Evolutionary conservation across 2,329 filamentous ascomycete genomes (phyloP), one percentile per base, ranked within the genome.

Genomic region (Mycogone perniciosa): DNA sequence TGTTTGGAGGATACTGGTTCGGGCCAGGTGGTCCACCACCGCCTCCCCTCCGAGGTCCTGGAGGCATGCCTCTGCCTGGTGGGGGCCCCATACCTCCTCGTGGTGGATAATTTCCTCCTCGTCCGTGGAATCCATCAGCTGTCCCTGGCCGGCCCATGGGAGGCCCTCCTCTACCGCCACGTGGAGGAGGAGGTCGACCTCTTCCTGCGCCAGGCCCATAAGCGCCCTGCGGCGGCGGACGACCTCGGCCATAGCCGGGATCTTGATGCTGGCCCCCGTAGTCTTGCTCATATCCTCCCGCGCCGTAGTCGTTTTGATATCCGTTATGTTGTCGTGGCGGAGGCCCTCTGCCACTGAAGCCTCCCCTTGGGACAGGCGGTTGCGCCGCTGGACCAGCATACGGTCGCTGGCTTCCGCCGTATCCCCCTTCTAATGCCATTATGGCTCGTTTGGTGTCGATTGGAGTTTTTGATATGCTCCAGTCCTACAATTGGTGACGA

Each of bases 391-490:
- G 71, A 35, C 74, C 75, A 54, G 68, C 70, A 59, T 79, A 77
- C n/a, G 72, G 71, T 51, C 73, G 72, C 59, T 76, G 71, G 41
- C 59, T 67, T 51, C 68, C 58, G 26, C 57, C 56, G 46, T 75
- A 77, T 54, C 68, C 72, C 54, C 68, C 71, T 55, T 77, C 72
- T 60, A 79, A 79, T 42, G 76, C 74, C 77, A 81, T 81, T 46
- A 53, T 51, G 31, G 34, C 37, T 50, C 27, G 26, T 41, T 41
- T 26, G 26, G 31, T 29, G 8, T 20, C 46, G 41, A 20, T 45
- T 44, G 10, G 44, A n/a, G 27, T 1, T 50, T 33, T 37, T 8
- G 31, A 13, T 38, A 38, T 27, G 40, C 2, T 29, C 11, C 10
- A n/a, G 40, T 50, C 29, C 41, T 50, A 40, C 30, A 27, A 5